Conservation (phyloP, 345 rosid genomes). For the Chamaenerion angustifolium region DNA sequence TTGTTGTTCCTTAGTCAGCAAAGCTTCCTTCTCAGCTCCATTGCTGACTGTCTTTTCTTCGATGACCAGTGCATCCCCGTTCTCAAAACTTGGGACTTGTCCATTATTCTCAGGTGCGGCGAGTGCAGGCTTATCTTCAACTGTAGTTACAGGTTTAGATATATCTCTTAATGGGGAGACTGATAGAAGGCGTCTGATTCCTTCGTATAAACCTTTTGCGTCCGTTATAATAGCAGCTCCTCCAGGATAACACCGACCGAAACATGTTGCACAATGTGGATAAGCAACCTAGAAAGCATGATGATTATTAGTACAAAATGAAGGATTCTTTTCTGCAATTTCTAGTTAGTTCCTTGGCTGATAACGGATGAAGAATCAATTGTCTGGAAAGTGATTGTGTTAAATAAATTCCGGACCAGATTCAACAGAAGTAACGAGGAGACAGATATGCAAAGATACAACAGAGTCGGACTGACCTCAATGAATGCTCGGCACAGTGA, state of each 20-base stretch:
- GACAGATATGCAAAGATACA: no score
- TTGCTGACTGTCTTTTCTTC: conserved; percentile 18
- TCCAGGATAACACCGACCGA: conserved; percentile 87
- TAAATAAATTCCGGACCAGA: neutral
- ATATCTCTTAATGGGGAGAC: conserved; percentile 39
- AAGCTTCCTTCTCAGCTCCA: conserved; percentile 14
- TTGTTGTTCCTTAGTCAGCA: conserved; percentile 13
- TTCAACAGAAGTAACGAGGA: neutral
- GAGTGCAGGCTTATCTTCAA: conserved; percentile 20
- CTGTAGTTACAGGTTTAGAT: conserved; percentile 25
- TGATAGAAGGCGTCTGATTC: conserved; percentile 41
- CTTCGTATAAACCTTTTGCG: conserved; percentile 51
- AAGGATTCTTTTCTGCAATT: no score
- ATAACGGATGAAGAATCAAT: no score
- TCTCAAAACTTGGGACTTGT: conserved; percentile 19
- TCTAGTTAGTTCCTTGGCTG: no score
- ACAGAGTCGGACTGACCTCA: conserved; percentile 29
- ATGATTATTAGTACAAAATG: no score
- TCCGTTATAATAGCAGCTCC: conserved; percentile 63
- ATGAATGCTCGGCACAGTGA: conserved; percentile 82
- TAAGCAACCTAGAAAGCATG: conserved; percentile 44
- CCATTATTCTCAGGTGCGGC: conserved; percentile 23
- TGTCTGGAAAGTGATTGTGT: neutral
- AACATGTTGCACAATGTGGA: conserved; percentile 78
- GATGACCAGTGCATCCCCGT: conserved; percentile 28